A percentile compares a stretch with the other conserved stretches of the same genome.
Conservation (phyloP, 192 early-diverging fungal genomes). For the Dissophora ornata region DNA sequence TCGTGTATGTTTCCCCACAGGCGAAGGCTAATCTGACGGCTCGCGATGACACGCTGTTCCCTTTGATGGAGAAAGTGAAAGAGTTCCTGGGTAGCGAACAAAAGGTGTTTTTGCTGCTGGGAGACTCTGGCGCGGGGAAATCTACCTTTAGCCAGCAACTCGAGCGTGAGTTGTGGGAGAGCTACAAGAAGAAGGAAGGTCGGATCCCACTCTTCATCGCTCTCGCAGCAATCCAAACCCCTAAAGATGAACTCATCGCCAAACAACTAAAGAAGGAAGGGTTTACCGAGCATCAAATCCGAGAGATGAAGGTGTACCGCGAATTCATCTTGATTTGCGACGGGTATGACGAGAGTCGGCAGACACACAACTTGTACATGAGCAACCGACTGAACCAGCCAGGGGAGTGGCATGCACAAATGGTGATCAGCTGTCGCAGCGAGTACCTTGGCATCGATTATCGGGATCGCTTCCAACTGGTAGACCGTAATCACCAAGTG, state of each 20-base stretch:
- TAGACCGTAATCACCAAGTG: background rate
- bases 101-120: conserved; percentile 21
- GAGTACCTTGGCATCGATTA: conserved; percentile 1
- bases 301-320: conserved; percentile 8
- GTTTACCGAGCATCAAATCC: conserved; percentile 1
- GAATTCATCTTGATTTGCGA: conserved; percentile 27
- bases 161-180: conserved; percentile 1
- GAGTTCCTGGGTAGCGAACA: conserved; percentile 14
- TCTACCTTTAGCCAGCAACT: conserved; percentile 14
- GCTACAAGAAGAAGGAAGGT: background rate
- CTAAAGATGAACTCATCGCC: conserved; percentile 1
- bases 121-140: conserved; percentile 30
- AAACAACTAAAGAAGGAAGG: conserved; percentile 1
- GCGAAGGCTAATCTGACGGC: conserved; percentile 8
- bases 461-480: background rate
- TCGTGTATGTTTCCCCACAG: conserved; percentile 22
- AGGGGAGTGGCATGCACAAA: conserved; percentile 1
- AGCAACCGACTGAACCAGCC: conserved; percentile 13
- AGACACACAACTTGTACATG: conserved; percentile 4
- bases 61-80: conserved; percentile 1
- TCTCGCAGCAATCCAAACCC: background rate
- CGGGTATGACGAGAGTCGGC: conserved; percentile 17
- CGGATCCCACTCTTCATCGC: conserved; percentile 15
- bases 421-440: conserved; percentile 7
- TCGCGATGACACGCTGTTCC: background rate